These are phyloP conservation scores for Yamadazyma sp. DNA, from an alignment of 1,139 yeast genomes.

Conservation along the genomic window DNA sequence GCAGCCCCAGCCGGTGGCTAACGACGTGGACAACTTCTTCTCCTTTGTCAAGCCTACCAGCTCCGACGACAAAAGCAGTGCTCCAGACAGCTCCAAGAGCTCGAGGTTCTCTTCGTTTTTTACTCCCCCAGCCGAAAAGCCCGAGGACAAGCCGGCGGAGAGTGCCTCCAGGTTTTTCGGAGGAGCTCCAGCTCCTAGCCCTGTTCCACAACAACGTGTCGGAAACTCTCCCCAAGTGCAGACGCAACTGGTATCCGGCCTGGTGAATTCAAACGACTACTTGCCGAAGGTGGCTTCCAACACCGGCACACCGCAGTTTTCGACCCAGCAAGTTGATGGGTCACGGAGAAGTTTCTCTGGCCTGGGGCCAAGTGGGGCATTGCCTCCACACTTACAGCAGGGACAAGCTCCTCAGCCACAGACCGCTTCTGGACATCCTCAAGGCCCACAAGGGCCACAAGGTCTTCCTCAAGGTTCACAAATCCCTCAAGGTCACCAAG, in stretches of 20 bases:
- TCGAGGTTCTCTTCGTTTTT: constrained; percentile 53
- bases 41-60: constrained; percentile 40
- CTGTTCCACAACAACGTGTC: constrained; percentile 1
- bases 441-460: constrained; percentile 4
- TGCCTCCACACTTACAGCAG: constrained; percentile 6
- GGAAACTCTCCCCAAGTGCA: background rate
- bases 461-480: constrained; percentile 1
- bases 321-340: background rate
- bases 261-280: background rate
- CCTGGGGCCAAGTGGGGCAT: constrained; percentile 11
- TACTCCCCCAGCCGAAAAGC: constrained; percentile 7
- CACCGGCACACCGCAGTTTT: background rate
- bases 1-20: constrained; percentile 25
- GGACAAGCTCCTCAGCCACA: background rate
- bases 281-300: background rate
- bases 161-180: constrained; percentile 20
- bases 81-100: constrained; percentile 26
- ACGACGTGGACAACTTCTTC: constrained; percentile 55
- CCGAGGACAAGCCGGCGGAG: constrained; percentile 8
- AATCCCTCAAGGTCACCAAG: constrained; percentile 9
- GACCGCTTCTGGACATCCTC: background rate
- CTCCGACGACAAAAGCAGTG: constrained; percentile 12
- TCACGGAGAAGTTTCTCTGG: background rate
- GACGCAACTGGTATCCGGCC: background rate
- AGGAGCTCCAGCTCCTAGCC: constrained; percentile 3